Evolutionary conservation across 176 grass and related monocot species (phyloP).

Genomic region (Zoysia japonica): DNA sequence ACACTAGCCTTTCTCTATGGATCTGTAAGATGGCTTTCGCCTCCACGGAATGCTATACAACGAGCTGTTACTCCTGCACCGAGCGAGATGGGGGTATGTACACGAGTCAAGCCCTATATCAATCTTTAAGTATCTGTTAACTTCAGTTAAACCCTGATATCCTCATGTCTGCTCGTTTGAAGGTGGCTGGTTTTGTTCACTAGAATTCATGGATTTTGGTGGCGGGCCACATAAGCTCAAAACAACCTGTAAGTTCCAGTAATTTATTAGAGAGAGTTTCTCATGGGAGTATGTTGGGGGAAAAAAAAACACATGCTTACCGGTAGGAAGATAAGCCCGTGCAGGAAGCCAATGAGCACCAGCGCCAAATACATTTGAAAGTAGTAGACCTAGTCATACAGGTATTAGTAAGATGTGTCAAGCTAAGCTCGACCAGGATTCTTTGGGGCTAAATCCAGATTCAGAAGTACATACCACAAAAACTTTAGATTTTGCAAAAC

Average conservation of each 20-base stretch:
- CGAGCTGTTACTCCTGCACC: background rate
- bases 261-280: slow-evolving; percentile 8
- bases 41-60: slow-evolving; percentile 31
- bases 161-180: slow-evolving; percentile 40
- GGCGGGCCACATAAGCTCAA: slow-evolving; percentile 82
- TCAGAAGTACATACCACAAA: slow-evolving; percentile 78
- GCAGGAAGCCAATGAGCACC: slow-evolving; percentile 93
- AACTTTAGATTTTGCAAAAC: slow-evolving; percentile 91
- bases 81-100: slow-evolving; percentile 31
- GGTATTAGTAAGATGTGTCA: slow-evolving; percentile 13
- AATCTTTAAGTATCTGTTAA: background rate
- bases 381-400: slow-evolving; percentile 85
- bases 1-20: slow-evolving; percentile 18
- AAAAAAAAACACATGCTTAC: slow-evolving; percentile 44
- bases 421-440: slow-evolving; percentile 5
- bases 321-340: slow-evolving; percentile 92
- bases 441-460: slow-evolving; percentile 7
- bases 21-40: background rate
- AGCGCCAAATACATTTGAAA: slow-evolving; percentile 97
- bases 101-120: slow-evolving; percentile 11
- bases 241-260: slow-evolving; percentile 64
- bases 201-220: slow-evolving; percentile 31
- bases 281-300: background rate
- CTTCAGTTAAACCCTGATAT: background rate
- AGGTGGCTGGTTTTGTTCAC: slow-evolving; percentile 41